Percentiles rank a stretch among this genome's conserved stretches.
Evolutionary conservation across 1,284 basidiomycete species (phyloP).

Genomic region (Paramarasmius palmivorus): DNA sequence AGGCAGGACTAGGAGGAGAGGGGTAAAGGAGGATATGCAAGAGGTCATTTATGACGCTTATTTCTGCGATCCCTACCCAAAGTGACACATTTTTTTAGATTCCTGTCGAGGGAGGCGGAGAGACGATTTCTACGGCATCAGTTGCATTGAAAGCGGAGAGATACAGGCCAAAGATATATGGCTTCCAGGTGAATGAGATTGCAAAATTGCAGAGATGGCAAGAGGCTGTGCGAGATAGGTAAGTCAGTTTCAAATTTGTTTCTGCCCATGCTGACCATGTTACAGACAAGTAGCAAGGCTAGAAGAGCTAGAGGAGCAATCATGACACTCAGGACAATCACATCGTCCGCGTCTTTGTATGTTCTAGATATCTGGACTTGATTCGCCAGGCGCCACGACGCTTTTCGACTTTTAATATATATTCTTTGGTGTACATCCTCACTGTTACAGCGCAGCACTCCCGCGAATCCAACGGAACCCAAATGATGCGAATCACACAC

Average conservation of each 20-base stretch:
- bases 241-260: conserved; percentile 23
- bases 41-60: conserved; percentile 51
- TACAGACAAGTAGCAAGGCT: conserved; percentile 12
- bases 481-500: conserved; percentile 16
- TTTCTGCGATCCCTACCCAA: conserved; percentile 22
- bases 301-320: conserved; percentile 14
- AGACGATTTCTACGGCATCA: conserved; percentile 70
- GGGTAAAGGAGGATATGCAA: conserved; percentile 40
- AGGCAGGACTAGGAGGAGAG: conserved; percentile 29
- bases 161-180: conserved; percentile 90
- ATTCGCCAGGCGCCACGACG: too few species aligned
- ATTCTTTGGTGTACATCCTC: background rate
- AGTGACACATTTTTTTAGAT: too few species aligned
- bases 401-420: background rate
- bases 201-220: conserved; percentile 95
- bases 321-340: background rate
- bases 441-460: background rate
- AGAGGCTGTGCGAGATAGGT: conserved; percentile 85
- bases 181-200: conserved; percentile 91
- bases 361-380: background rate
- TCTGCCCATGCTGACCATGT: background rate
- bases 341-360: background rate
- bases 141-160: conserved; percentile 87
- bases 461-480: conserved; percentile 1
- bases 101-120: conserved; percentile 53